Base-by-base conservation (phyloP, 169 alveolate species). In the Neospora caninum region DNA sequence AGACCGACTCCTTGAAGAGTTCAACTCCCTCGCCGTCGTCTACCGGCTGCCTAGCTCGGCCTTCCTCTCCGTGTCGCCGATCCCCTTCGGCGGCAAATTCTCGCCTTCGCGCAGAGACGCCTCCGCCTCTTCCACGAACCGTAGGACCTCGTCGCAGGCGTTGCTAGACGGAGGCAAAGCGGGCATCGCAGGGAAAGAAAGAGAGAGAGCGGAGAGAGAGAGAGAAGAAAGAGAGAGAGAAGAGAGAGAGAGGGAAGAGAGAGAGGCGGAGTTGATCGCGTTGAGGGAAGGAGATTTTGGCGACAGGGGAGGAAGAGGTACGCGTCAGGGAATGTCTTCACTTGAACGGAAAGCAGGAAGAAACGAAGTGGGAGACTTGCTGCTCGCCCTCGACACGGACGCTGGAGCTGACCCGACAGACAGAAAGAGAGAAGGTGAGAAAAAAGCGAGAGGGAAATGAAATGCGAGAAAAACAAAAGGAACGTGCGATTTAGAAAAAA, bases 11-110 rank as follows among this genome's bases (percentile, higher is more conserved):
- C 73, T 86, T 43, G 80, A 39, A 36, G 91, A 86, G 78, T 49
- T 86, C 34, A 86, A 86, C 91, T 34, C 91, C 16, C 78, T 86
- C 34, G 73, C 91, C 43, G 91, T 86, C 0, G 78, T 86, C 36
- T 45, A 86, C 78, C 36, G 91, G 43, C 91, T 34, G 18, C 91
- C 91, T 38, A 86, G 91, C 78, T 10, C 64, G 43, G 73, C 78
- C 45, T 86, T 86, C 43, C 91, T 86, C 41, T 45, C 78, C 45
- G 78, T n/a, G 80, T n/a, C 38, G 69, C 91, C 91, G 43, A 43
- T 82, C 31, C 91, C 91, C 22, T 86, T 86, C 29, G 29, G 91
- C 13, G 91, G 91, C 6, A 67, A 36, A 27, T 41, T 49, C n/a
- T 4, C 39, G 16, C 39, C 43, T 9, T 43, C 73, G 64, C 64